Evolutionary conservation across 306 rosid genomes (phyloP).

Genomic region (Sesbania bispinosa): DNA sequence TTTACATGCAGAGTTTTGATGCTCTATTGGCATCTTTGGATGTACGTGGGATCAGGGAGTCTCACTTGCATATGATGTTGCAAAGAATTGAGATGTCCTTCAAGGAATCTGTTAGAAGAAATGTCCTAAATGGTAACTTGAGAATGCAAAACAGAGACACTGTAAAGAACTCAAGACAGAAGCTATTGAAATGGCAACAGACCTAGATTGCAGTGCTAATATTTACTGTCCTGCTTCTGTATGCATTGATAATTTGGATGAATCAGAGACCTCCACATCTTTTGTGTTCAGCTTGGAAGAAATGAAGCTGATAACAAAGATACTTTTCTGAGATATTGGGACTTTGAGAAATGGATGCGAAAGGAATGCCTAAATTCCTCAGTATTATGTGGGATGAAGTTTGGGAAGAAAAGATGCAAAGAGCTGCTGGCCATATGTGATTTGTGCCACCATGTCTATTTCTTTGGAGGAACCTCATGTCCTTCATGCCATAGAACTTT

Average conservation of each 20-base stretch:
- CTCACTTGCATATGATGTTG: constrained; percentile 65
- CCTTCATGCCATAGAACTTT: constrained; percentile 45
- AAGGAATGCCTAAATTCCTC: constrained; percentile 53
- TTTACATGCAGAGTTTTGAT: constrained; percentile 63
- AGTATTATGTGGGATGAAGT: constrained; percentile 42
- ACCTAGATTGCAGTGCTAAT: constrained; percentile 30
- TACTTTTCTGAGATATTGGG: constrained; percentile 57
- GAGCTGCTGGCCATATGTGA: constrained; percentile 50
- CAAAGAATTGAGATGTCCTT: constrained; percentile 51
- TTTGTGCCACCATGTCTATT: constrained; percentile 41
- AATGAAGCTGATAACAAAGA: constrained; percentile 43
- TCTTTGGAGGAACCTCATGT: constrained; percentile 39
- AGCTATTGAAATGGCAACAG: constrained; percentile 27
- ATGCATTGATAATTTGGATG: constrained; percentile 38
- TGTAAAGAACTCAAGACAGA: constrained; percentile 27
- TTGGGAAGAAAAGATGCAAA: constrained; percentile 49
- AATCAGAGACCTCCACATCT: constrained; percentile 52
- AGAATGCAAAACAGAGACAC: constrained; percentile 35
- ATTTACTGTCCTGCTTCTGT: constrained; percentile 33
- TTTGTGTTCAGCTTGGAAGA: constrained; percentile 57
- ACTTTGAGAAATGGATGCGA: constrained; percentile 74
- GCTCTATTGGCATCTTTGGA: constrained; percentile 68
- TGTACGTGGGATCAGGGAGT: constrained; percentile 71
- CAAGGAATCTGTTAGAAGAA: constrained; percentile 53
- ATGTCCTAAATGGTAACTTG: constrained; percentile 9